These are phyloP conservation scores for Bretschneidera sinensis DNA, from an alignment of 345 rosid species.

Conservation along the genomic window DNA sequence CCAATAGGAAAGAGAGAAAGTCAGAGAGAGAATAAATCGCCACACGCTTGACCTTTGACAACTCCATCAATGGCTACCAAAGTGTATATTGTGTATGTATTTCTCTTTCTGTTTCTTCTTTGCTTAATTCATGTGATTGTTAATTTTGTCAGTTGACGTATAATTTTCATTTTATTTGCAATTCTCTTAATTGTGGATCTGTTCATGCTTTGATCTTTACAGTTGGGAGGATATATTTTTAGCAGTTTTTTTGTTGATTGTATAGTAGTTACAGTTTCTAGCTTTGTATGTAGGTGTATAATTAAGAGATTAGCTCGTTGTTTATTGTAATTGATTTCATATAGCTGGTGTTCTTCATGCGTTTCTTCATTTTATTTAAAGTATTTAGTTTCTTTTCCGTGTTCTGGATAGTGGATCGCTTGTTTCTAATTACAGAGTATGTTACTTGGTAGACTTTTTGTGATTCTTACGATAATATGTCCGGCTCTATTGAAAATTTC, in stretches of 20 bases:
- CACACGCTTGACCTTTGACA: not conserved
- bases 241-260: not conserved
- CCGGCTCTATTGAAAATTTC: not conserved
- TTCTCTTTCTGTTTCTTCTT: constrained; percentile 4
- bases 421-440: not conserved
- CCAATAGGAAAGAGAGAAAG: not conserved
- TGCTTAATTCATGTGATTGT: not conserved
- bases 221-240: not conserved
- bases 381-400: not conserved
- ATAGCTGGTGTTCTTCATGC: not conserved
- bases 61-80: constrained; percentile 50
- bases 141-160: not conserved
- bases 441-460: not conserved
- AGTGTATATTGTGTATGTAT: constrained; percentile 71
- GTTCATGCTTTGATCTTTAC: not conserved
- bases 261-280: not conserved
- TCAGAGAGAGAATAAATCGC: not conserved
- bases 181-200: not conserved
- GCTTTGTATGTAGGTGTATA: too few relatives aligned
- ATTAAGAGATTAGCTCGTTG: not conserved
- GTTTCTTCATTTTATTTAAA: too few relatives aligned
- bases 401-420: too few relatives aligned
- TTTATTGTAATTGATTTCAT: not conserved
- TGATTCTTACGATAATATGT: not conserved
- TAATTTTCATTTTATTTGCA: constrained; percentile 1